phyloP scores from a whole-genome alignment of 1,284 basidiomycete species.

The Cronartium quercuum region DNA sequence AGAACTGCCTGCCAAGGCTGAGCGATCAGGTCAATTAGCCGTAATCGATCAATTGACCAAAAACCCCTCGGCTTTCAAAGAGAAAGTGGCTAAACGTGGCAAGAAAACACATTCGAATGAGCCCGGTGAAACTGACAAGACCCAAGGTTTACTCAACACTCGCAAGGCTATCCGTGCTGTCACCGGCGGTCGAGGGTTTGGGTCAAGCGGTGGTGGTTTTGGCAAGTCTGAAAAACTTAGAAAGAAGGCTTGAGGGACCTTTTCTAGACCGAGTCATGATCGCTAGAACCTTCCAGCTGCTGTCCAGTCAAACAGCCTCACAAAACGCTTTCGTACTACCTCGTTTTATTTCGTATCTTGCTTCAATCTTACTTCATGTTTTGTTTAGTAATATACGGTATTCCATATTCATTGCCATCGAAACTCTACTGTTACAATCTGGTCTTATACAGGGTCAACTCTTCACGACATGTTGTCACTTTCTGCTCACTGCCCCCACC shows the following conservation, averaged over 20 bases:
- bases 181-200: slow-evolving; percentile 41
- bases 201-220: neutral
- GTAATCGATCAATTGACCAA: slow-evolving; percentile 71
- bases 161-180: slow-evolving; percentile 46
- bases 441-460: neutral
- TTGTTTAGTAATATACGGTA: neutral
- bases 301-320: too few species aligned
- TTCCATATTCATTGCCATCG: neutral
- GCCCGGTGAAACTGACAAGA: neutral
- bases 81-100: slow-evolving; percentile 48
- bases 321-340: neutral
- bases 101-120: slow-evolving; percentile 19
- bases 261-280: neutral
- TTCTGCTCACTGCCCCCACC: neutral
- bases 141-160: slow-evolving; percentile 43
- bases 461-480: neutral
- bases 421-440: neutral
- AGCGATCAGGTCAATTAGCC: slow-evolving; percentile 67
- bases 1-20: slow-evolving; percentile 61
- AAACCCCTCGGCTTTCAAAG: slow-evolving; percentile 56
- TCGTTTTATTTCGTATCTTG: neutral
- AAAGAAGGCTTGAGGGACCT: slow-evolving; percentile 6
- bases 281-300: too few species aligned
- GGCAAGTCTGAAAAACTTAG: slow-evolving; percentile 4
- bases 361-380: neutral